Evolutionary conservation across 2,329 filamentous ascomycete species (phyloP), one percentile per base, ranked within the genome.

Genomic region (Colletotrichum cuscutae): DNA sequence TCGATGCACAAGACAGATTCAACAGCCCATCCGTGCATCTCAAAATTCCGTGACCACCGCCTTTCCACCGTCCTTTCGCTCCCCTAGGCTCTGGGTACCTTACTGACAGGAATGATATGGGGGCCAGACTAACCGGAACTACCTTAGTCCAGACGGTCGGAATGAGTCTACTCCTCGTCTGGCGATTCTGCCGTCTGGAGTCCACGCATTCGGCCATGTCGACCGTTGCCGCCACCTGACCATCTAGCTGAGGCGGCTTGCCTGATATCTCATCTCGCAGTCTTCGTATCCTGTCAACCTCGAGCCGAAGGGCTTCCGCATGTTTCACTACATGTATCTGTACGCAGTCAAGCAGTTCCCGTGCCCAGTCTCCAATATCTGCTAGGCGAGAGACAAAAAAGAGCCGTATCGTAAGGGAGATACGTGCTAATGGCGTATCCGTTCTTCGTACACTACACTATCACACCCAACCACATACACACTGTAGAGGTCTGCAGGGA

Each of bases 161-260:
- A 59, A 63, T 52, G 52, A 72, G 65, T 72, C 65, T 63, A 69
- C 54, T 42, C 69, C 69, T 22, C 52, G 65, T 69, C 59, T 64
- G 54, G 65, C 42, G 42, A 58, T 32, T 61, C 46, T 58, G 35
- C 70, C 70, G 59, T 35, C 24, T 37, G n/a, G 30, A 35, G 35
- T 35, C 32, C 26, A 49, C 58, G 58, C 37, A 69, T 69, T 54
- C 24, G 65, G 69, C 15, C 46, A 46, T 60, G 42, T 64, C 37
- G 58, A 49, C 70, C 59, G 70, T 59, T 64, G 65, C 70, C 65
- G 28, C 46, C 46, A 64, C 32, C 30, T 30, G 52, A 26, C 12
- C 24, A 62, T 58, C 30, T 42, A 53, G 37, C 15, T 42, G 37
- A 42, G 37, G 37, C 37, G 37, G 59, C 54, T 63, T 42, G 58